Evolutionary conservation across 2,329 filamentous ascomycete genomes (phyloP), one percentile per base, ranked within the genome.

Genomic region (Lecanicillium sp.): DNA sequence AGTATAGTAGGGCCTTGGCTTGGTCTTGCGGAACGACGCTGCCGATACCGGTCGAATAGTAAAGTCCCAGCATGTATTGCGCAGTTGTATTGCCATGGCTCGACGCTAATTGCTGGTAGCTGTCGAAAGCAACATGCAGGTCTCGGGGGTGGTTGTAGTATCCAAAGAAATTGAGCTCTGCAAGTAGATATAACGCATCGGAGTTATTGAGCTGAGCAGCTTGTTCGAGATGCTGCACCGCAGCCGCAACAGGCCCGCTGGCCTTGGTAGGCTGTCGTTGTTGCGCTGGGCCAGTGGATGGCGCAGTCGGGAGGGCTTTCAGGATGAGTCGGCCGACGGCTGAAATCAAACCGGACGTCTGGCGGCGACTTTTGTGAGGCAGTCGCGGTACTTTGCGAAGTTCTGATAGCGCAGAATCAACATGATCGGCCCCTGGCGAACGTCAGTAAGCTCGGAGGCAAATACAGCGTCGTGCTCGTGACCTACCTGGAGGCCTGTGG

Each of bases 91-190:
- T 96, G 32, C 90, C 92, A 48, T 83, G 75, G 43, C 81, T 59
- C 14, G 73, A 71, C 3, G 90, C 86, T 38, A 98, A 72, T 44
- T 80, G 71, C 45, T 84, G 70, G 60, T 96, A 98, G 64, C 86
- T 75, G 47, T 75, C 70, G 56, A 94, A 95, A 0, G 92, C 86
- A 34, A 76, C 71, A 22, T 75, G 69, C 49, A 95, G 87, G 56
- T 95, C 80, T 47, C 82, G 75, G 2, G 90, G 89, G 53, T 95
- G 75, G 16, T 85, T 84, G 61, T 83, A 94, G 61, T 96, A 95
- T 56, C 92, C 92, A 53, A 92, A 88, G 62, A 96, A 96, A 66
- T 94, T 95, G 73, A 98, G 82, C 57, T 98, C 86, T 14, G 86
- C 92, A 17, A 98, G 72, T 13, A 94, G 69, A 54, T 83, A 95